A percentile compares a stretch with the other conserved stretches of the same genome.
These are phyloP conservation scores for Pholiota microspora DNA, from an alignment of 768 basidiomycete species.

Conservation along the genomic window DNA sequence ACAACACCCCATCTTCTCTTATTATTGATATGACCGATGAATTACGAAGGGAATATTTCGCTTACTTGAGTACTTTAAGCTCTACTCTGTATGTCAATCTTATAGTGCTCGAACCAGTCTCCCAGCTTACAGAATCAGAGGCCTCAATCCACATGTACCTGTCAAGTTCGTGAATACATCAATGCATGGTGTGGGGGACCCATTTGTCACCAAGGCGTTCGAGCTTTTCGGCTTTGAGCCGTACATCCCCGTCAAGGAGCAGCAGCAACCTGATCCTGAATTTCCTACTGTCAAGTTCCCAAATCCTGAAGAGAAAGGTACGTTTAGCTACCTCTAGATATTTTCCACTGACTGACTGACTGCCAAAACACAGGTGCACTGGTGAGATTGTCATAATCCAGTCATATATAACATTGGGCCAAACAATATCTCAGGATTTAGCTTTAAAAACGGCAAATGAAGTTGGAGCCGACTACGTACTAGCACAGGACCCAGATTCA, in stretches of 20 bases:
- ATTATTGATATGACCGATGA: constrained; percentile 57
- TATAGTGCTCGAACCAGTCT: neutral
- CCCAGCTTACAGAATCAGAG: constrained; percentile 17
- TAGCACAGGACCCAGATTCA: constrained; percentile 89
- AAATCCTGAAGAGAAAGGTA: constrained; percentile 90
- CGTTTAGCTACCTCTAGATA: neutral
- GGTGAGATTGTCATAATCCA: constrained; percentile 13
- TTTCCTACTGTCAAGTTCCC: constrained; percentile 86
- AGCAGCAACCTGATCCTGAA: constrained; percentile 75
- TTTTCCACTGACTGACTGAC: neutral
- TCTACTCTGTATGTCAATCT: constrained; percentile 21
- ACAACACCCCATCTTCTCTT: constrained; percentile 35
- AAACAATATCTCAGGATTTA: constrained; percentile 48
- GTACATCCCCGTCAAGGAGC: constrained; percentile 61
- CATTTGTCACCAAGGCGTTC: constrained; percentile 59
- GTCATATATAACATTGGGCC: neutral
- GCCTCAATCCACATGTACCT: constrained; percentile 33
- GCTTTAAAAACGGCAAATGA: constrained; percentile 63
- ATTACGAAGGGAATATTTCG: constrained; percentile 60
- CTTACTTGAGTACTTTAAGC: constrained; percentile 30
- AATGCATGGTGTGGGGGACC: constrained; percentile 86
- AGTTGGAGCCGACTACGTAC: constrained; percentile 56
- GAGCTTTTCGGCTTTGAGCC: constrained; percentile 54
- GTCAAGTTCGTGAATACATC: constrained; percentile 82
- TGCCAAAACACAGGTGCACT: constrained; percentile 16